These are phyloP conservation scores for Aspergillus puulaauensis DNA, from an alignment of 2,329 filamentous ascomycete species.

Conservation along the genomic window DNA sequence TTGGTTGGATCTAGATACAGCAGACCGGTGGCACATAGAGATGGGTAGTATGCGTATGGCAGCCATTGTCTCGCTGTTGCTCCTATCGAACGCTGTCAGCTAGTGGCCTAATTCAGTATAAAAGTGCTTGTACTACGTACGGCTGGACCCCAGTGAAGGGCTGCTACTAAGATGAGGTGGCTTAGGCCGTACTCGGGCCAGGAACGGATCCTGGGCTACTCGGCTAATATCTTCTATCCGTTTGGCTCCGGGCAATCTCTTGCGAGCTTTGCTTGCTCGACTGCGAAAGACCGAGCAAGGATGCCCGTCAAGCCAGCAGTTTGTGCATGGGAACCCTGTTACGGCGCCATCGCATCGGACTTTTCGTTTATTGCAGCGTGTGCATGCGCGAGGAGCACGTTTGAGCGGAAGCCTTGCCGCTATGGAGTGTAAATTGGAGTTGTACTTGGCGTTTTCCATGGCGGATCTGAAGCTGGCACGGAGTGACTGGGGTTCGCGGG, in stretches of 20 bases:
- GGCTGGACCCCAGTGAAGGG: background rate
- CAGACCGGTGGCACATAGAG: background rate
- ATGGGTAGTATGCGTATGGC: background rate
- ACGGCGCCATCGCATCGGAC: background rate
- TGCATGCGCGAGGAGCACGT: background rate
- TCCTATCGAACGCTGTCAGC: background rate
- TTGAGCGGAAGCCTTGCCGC: background rate
- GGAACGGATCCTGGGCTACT: background rate
- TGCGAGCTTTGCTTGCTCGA: background rate
- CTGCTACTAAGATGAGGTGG: background rate
- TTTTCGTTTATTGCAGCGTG: background rate
- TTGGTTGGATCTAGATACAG: background rate
- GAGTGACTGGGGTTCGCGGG: no score
- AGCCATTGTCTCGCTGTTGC: background rate
- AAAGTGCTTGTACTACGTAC: no score
- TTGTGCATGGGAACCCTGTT: background rate
- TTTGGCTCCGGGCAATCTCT: background rate
- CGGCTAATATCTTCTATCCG: background rate
- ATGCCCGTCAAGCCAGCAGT: background rate
- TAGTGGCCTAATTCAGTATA: background rate
- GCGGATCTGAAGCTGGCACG: no score
- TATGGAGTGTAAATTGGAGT: background rate
- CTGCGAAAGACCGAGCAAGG: background rate
- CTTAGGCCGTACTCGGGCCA: background rate
- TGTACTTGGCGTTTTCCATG: background rate